Percentiles rank a stretch among this genome's conserved stretches.
phyloP scores from a whole-genome alignment of 2,329 filamentous ascomycete species.

The Plectosphaerella plurivora region DNA sequence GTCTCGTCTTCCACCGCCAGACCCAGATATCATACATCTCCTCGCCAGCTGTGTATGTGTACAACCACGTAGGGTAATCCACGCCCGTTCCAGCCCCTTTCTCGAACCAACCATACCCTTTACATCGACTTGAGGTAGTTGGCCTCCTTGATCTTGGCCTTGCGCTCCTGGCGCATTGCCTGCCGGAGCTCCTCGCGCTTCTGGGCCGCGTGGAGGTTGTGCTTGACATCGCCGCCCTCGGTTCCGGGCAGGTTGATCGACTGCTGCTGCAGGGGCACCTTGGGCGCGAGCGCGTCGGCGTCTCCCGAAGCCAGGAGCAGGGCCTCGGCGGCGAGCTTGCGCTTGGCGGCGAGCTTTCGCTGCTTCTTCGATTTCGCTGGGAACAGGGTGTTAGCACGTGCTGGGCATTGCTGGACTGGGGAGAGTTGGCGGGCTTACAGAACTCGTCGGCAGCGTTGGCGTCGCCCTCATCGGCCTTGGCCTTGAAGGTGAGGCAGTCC shows the following conservation, averaged over 20 bases:
- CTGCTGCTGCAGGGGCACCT: conserved; percentile 74
- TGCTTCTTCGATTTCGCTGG: conserved; percentile 82
- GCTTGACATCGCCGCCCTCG: conserved; percentile 34
- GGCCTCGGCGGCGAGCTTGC: conserved; percentile 51
- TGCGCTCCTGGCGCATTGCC: conserved; percentile 70
- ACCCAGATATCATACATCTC: background rate
- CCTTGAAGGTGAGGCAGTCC: conserved; percentile 61
- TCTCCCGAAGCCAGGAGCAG: conserved; percentile 61
- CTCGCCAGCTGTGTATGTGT: background rate
- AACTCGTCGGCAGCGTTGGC: conserved; percentile 68
- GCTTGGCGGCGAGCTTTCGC: conserved; percentile 65
- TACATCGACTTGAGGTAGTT: conserved; percentile 84
- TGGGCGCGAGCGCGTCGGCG: conserved; percentile 58
- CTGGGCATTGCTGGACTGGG: background rate
- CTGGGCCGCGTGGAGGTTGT: conserved; percentile 41
- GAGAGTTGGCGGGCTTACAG: conserved; percentile 49
- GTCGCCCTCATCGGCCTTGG: conserved; percentile 44
- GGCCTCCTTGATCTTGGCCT: conserved; percentile 74
- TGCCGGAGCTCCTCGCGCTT: conserved; percentile 61
- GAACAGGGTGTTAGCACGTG: background rate
- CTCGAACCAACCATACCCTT: conserved; percentile 10
- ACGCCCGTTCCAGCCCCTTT: background rate
- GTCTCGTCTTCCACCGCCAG: background rate
- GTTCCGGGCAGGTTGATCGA: conserved; percentile 65
- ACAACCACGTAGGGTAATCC: background rate